Evolutionary conservation across 2,329 filamentous ascomycete genomes (phyloP), one percentile per base, ranked within the genome.

Genomic region (Plenodomus tracheiphilus): DNA sequence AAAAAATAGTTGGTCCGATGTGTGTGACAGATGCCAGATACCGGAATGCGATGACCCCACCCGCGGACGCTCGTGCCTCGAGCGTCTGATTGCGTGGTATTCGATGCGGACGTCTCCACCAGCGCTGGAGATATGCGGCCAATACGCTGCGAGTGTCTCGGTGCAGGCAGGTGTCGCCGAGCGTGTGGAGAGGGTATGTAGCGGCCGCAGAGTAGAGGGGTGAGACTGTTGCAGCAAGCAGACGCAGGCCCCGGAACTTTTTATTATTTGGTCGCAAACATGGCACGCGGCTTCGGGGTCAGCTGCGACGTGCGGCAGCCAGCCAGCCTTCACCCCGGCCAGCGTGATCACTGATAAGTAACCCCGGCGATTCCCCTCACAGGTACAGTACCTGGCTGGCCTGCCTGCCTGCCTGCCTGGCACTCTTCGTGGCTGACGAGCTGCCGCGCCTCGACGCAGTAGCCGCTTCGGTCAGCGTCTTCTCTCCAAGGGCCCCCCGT

Each of bases 1-100:
- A 49, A 54, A 53, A 56, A 60, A 47, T 47, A 43, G 42, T 21
- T 49, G 46, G 40, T 36, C 51, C 52, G 56, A 42, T 35, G 51
- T 63, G 60, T 60, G 55, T 53, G 60, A 32, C 28, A 32, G 28
- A 32, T 32, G 28, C 28, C 54, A 60, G 56, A 49, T 59, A 51
- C 49, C 59, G 61, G 60, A 63, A 61, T 65, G 61, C 58, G 46
- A 59, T 53, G 59, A 58, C 54, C 50, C 56, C 59, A 58, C 56
- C 48, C 54, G 47, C 36, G 50, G 43, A 51, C 44, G 59, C 41
- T 59, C 53, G 58, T 55, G 56, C 51, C 48, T 47, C 52, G 56
- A 58, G 28, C 28, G 28, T 32, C 28, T 32, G 60, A 55, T 55
- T 46, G 56, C 50, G 56, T 57, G 47, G 50, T 37, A 18, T 10